A percentile compares a stretch with the other conserved stretches of the same genome.
Evolutionary conservation across 768 basidiomycete species (phyloP).

Genomic region (Russula sp.): DNA sequence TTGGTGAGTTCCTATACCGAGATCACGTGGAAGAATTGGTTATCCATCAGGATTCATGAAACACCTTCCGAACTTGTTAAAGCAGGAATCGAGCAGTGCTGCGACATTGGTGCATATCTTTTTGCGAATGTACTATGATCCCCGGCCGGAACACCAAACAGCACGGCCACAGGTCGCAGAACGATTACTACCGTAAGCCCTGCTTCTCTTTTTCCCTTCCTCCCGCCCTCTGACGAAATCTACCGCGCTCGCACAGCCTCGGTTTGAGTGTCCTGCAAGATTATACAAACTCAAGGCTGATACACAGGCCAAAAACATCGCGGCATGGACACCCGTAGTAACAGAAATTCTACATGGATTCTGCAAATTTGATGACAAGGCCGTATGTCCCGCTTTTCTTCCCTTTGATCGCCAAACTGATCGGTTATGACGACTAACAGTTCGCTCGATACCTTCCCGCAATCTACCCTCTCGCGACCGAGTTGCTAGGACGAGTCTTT

Average conservation of each 20-base stretch:
- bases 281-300: conserved; percentile 85
- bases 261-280: conserved; percentile 85
- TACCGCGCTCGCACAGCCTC: conserved; percentile 49
- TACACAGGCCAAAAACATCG: conserved; percentile 90
- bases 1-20: conserved; percentile 59
- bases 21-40: not conserved
- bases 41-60: conserved; percentile 91
- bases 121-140: conserved; percentile 90
- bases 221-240: not conserved
- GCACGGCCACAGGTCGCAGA: conserved; percentile 77
- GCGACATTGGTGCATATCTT: conserved; percentile 91
- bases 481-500: conserved; percentile 79
- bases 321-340: conserved; percentile 99
- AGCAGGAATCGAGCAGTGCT: conserved; percentile 97
- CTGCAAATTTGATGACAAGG: conserved; percentile 83
- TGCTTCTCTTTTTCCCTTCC: not conserved
- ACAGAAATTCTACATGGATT: conserved; percentile 91
- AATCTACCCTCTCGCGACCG: conserved; percentile 86
- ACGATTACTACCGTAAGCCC: conserved; percentile 61
- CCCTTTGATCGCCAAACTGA: not conserved
- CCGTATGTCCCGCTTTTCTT: conserved; percentile 51
- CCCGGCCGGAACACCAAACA: conserved; percentile 81
- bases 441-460: conserved; percentile 85
- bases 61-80: conserved; percentile 93
- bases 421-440: conserved; percentile 42